Evolutionary conservation across 2,329 filamentous ascomycete genomes (phyloP).

Genomic region (Claviceps sp.): DNA sequence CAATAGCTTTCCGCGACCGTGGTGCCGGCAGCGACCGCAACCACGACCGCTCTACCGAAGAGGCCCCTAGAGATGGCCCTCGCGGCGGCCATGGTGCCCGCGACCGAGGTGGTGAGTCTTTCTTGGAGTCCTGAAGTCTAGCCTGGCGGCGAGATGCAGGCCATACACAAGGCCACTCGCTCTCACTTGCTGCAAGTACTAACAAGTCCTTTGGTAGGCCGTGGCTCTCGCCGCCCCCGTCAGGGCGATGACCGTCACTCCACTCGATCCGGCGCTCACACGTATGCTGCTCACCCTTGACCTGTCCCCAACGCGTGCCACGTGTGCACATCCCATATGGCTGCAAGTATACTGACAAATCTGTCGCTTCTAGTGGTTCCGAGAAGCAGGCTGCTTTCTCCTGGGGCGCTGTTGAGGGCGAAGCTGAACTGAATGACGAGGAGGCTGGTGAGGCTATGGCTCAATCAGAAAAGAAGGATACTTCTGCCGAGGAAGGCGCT

Average conservation of each 20-base stretch:
- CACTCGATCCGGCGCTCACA: constrained; percentile 25
- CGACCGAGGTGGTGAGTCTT: constrained; percentile 40
- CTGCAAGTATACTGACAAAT: constrained; percentile 7
- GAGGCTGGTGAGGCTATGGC: constrained; percentile 83
- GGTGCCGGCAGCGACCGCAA: constrained; percentile 70
- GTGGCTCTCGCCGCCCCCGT: constrained; percentile 38
- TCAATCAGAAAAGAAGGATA: constrained; percentile 68
- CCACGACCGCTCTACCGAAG: constrained; percentile 65
- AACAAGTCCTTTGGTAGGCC: constrained; percentile 23
- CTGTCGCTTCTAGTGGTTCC: constrained; percentile 44
- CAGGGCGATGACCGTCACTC: constrained; percentile 45
- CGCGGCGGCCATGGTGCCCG: constrained; percentile 53
- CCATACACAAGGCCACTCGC: background rate
- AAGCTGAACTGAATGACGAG: constrained; percentile 82
- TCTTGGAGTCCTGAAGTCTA: constrained; percentile 15
- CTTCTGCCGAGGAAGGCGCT: constrained; percentile 34
- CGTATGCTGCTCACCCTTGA: constrained; percentile 24
- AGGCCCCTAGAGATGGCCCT: constrained; percentile 40
- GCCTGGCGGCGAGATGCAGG: background rate
- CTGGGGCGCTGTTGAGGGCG: constrained; percentile 75
- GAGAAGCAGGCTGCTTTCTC: constrained; percentile 81
- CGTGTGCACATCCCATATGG: background rate
- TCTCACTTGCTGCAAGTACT: background rate
- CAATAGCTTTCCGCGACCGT: constrained; percentile 75
- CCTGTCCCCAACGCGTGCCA: background rate